Evolutionary conservation across 768 basidiomycete species (phyloP).

Genomic region (Cytidiella melzeri): DNA sequence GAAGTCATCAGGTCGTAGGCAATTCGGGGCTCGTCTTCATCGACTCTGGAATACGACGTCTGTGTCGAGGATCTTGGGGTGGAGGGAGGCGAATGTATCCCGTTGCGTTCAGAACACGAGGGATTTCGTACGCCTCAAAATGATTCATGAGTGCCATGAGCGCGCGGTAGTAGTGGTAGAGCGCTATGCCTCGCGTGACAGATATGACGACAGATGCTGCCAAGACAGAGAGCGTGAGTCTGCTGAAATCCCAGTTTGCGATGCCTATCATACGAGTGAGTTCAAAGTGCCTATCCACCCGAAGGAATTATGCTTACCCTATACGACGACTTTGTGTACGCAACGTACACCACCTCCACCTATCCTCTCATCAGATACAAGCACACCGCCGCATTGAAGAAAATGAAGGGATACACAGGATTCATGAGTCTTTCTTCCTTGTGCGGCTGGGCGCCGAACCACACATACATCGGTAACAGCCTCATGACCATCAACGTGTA

Average conservation of each 20-base stretch:
- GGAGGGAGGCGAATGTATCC: constrained; percentile 50
- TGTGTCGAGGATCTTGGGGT: constrained; percentile 39
- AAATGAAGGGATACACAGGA: constrained; percentile 85
- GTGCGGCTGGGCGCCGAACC: constrained; percentile 81
- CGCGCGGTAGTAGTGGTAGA: constrained; percentile 87
- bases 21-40: constrained; percentile 40
- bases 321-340: constrained; percentile 78
- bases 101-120: constrained; percentile 70
- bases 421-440: constrained; percentile 99
- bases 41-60: constrained; percentile 26
- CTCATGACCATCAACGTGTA: constrained; percentile 71
- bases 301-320: constrained; percentile 43
- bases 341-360: constrained; percentile 73
- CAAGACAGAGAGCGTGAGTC: constrained; percentile 66
- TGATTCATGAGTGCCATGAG: constrained; percentile 66
- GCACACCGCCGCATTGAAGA: constrained; percentile 91
- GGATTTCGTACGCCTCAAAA: constrained; percentile 76
- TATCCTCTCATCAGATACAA: constrained; percentile 82
- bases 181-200: constrained; percentile 71
- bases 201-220: constrained; percentile 65
- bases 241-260: constrained; percentile 70
- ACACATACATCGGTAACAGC: constrained; percentile 88
- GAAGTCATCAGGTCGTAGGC: constrained; percentile 63
- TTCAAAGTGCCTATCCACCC: not conserved
- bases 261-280: constrained; percentile 49